Percentiles rank a stretch among this genome's conserved stretches.
Conservation (phyloP, 2,329 filamentous ascomycete genomes). For the Huntiella omanensis region DNA sequence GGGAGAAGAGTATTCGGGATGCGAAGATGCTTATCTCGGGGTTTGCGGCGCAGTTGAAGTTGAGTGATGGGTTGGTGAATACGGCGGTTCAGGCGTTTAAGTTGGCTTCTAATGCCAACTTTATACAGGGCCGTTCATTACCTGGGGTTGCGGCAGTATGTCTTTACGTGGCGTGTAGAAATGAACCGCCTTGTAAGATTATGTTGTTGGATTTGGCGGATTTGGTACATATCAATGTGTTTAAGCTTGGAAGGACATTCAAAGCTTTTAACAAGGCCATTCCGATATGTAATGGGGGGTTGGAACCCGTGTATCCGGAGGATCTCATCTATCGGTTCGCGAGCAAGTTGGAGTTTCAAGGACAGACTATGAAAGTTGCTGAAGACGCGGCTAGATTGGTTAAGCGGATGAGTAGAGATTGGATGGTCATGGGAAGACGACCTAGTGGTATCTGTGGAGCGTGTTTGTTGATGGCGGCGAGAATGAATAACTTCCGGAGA, state of each 20-base stretch:
- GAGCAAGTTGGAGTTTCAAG: constrained; percentile 75
- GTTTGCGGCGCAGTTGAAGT: constrained; percentile 39
- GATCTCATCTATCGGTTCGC: constrained; percentile 85
- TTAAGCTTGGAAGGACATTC: constrained; percentile 76
- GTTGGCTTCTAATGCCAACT: constrained; percentile 54
- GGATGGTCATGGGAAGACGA: constrained; percentile 88
- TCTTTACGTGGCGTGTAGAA: constrained; percentile 73
- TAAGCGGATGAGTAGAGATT: constrained; percentile 85
- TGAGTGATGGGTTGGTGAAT: constrained; percentile 44
- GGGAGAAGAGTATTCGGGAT: constrained; percentile 41
- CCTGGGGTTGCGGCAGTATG: constrained; percentile 78
- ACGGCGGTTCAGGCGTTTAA: constrained; percentile 57
- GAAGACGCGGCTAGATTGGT: constrained; percentile 76
- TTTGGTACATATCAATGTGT: constrained; percentile 67
- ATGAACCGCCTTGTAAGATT: constrained; percentile 58
- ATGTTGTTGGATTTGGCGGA: constrained; percentile 96
- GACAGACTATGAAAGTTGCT: constrained; percentile 65
- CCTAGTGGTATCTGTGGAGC: constrained; percentile 90
- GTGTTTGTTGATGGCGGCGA: constrained; percentile 80
- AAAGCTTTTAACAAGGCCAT: constrained; percentile 60
- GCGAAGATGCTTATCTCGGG: constrained; percentile 40
- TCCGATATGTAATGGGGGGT: constrained; percentile 45
- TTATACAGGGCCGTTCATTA: constrained; percentile 70
- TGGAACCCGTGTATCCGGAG: constrained; percentile 62
- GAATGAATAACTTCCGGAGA: constrained; percentile 95